Conservation (phyloP, 805 yeast species). For the Saccharomycopsis microspora region DNA sequence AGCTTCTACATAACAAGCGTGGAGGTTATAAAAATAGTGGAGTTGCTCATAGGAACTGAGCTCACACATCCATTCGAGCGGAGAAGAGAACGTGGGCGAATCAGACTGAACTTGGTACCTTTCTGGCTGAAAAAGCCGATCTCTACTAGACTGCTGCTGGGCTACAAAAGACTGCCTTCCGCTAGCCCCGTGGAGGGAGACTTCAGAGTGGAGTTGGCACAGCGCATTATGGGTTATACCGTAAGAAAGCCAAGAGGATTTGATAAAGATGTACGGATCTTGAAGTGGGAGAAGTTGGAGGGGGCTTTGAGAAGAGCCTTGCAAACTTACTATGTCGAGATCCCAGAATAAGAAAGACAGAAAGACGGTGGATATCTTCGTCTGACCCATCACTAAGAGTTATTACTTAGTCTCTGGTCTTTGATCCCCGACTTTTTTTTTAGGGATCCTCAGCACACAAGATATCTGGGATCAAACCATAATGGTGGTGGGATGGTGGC, state of each 20-base stretch:
- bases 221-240: constrained; percentile 54
- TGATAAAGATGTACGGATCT: constrained; percentile 54
- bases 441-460: background rate
- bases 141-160: constrained; percentile 25
- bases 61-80: constrained; percentile 36
- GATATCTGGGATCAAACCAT: no score
- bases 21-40: constrained; percentile 56
- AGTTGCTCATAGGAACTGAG: constrained; percentile 43
- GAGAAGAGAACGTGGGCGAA: constrained; percentile 54
- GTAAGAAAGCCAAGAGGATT: constrained; percentile 55
- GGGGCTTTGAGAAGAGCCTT: constrained; percentile 54
- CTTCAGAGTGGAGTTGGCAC: constrained; percentile 44
- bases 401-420: no score
- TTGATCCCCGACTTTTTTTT: no score
- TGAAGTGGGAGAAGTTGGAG: constrained; percentile 47
- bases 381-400: no score
- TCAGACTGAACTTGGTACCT: constrained; percentile 54
- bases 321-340: constrained; percentile 53
- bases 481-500: no score
- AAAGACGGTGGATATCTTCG: no score
- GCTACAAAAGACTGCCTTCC: constrained; percentile 1
- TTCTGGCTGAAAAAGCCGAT: constrained; percentile 56
- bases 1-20: constrained; percentile 47
- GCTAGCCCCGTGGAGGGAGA: constrained; percentile 17
- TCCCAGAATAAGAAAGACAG: constrained; percentile 24